Evolutionary conservation across 1,139 yeast species (phyloP).

Genomic region (Yamadazyma atmosphaerica): DNA sequence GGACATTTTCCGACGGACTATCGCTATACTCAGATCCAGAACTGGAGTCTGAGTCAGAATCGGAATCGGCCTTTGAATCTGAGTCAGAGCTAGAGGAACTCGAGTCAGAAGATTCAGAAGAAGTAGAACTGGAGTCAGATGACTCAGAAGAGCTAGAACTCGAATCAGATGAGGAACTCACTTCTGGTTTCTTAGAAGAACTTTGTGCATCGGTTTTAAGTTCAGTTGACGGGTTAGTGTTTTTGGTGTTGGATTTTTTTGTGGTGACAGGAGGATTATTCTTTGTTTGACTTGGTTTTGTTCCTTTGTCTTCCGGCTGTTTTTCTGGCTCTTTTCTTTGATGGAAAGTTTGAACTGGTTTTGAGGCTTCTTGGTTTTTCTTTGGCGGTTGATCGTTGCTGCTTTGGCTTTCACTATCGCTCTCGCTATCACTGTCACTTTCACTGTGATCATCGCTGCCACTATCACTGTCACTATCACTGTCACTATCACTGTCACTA

Average conservation of each 20-base stretch:
- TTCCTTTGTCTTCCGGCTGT: too few relatives aligned
- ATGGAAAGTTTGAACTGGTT: not conserved
- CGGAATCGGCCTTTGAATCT: constrained; percentile 10
- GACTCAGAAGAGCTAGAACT: too few relatives aligned
- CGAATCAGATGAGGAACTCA: too few relatives aligned
- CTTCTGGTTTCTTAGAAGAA: too few relatives aligned
- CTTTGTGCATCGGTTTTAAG: not conserved
- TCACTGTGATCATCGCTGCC: not conserved
- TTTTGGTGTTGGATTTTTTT: not conserved
- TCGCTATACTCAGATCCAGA: constrained; percentile 11
- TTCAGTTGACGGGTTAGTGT: not conserved
- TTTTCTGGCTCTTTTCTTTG: not conserved
- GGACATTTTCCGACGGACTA: too few relatives aligned
- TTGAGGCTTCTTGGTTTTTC: too few relatives aligned
- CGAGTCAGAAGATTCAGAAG: constrained; percentile 6
- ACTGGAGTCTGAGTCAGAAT: constrained; percentile 7
- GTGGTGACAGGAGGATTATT: not conserved
- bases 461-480: too few relatives aligned
- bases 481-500: too few relatives aligned
- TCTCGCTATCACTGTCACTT: not conserved
- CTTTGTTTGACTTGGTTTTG: too few relatives aligned
- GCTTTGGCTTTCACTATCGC: not conserved
- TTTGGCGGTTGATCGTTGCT: too few relatives aligned
- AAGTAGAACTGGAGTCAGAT: constrained; percentile 7
- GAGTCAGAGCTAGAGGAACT: constrained; percentile 8